Base-by-base conservation (phyloP, 441 rosid genomes). In the Erodium texanum region DNA sequence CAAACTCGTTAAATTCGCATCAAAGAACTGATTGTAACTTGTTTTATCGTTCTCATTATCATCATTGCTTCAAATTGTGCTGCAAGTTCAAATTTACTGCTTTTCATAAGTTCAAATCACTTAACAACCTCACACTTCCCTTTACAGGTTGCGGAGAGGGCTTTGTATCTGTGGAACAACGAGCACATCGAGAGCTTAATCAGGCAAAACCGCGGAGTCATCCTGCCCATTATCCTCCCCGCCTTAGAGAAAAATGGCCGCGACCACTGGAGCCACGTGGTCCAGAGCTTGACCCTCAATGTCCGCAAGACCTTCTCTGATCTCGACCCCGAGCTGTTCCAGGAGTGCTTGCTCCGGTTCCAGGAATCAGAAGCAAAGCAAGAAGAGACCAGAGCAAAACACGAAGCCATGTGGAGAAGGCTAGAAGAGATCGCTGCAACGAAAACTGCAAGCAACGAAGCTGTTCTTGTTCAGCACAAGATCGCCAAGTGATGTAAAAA, bases 161-260 rank as follows among this genome's bases (percentile, higher is more conserved):
- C 96, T 24, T 78, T 91, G 75, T 89, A 87, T 79, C 83, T 91
- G 67, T 89, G 96, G 97, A 91, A 91, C 86, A 91, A 91, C 0
- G 93, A 89, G 80, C 96, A 89, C 75, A 86, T 91, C 7, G 96
- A 89, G 82, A 87, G 76, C 78, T 84, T 89, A 34, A 87, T 89
- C 68, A 84, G 81, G 82, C 96, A 89, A 73, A 87, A 87, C 70
- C 81, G 86, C 61, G 84, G 79, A 77, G 87, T 84, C 36, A 82
- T 87, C 19, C 87, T 91, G 68, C 96, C 96, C 5, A 85, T 91
- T 22, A 87, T 91, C 56, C 83, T 89, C 82, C 89, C 94, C 12
- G 80, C 92, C n/a, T 50, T 91, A 73, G 97, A 91, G 75, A 82
- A 77, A 77, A 92, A 87, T 68, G 78, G 90, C 8, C 81, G 84